phyloP scores from a whole-genome alignment of 2,329 filamentous ascomycete genomes.

The Falciphora oryzae region DNA sequence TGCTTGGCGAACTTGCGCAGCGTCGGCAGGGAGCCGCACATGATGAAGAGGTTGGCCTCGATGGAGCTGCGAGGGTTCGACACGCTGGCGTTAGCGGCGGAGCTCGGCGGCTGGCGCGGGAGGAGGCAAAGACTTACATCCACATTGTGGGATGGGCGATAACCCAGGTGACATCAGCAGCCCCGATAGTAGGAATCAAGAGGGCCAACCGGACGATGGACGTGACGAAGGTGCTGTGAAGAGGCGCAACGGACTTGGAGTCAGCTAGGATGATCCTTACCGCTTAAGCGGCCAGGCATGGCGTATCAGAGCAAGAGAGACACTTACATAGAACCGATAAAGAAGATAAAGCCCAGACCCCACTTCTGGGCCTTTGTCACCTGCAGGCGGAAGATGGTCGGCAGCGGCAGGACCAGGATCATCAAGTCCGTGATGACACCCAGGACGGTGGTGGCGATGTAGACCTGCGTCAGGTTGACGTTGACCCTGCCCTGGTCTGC shows the following conservation, averaged over 20 bases:
- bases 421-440: slow-evolving; percentile 43
- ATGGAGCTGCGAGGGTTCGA: slow-evolving; percentile 18
- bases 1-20: slow-evolving; percentile 33
- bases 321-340: not conserved
- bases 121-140: slow-evolving; percentile 17
- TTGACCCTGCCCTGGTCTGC: slow-evolving; percentile 26
- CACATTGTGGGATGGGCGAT: slow-evolving; percentile 23
- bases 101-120: too few relatives aligned
- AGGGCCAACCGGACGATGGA: slow-evolving; percentile 25
- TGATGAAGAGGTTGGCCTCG: slow-evolving; percentile 34
- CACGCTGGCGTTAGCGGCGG: too few relatives aligned
- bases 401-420: slow-evolving; percentile 39
- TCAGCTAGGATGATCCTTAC: too few relatives aligned
- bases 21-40: slow-evolving; percentile 34
- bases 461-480: slow-evolving; percentile 39
- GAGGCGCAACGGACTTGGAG: too few relatives aligned
- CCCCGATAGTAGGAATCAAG: slow-evolving; percentile 21
- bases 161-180: slow-evolving; percentile 24
- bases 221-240: slow-evolving; percentile 27
- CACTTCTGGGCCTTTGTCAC: slow-evolving; percentile 41
- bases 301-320: not conserved
- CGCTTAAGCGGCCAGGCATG: too few relatives aligned
- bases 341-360: slow-evolving; percentile 25
- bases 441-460: slow-evolving; percentile 40
- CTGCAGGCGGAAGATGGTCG: slow-evolving; percentile 37